phyloP scores from a whole-genome alignment of 2,329 filamentous ascomycete genomes.

The Fusarium sp. region DNA sequence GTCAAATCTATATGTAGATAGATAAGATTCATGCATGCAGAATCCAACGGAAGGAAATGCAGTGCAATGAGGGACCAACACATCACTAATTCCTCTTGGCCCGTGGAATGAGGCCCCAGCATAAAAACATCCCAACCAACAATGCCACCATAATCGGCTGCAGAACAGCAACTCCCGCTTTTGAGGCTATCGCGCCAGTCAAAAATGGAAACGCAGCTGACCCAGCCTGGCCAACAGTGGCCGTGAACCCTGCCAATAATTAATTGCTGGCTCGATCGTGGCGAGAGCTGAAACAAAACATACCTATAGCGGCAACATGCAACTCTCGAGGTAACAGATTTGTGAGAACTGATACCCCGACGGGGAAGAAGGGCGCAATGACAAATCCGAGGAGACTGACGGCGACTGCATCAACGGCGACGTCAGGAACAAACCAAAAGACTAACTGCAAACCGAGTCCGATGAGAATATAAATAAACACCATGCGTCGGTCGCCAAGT shows the following conservation, averaged over 20 bases:
- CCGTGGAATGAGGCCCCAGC: background rate
- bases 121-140: background rate
- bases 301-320: background rate
- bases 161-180: background rate
- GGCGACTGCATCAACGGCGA: background rate
- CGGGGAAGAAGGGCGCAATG: background rate
- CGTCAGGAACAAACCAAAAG: background rate
- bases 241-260: background rate
- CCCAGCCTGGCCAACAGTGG: slow-evolving; percentile 6
- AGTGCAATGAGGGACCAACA: background rate
- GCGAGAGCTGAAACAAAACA: background rate
- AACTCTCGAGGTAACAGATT: background rate
- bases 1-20: background rate
- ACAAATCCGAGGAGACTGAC: background rate
- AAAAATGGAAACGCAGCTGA: slow-evolving; percentile 10
- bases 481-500: background rate
- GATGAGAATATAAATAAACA: background rate
- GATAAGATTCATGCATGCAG: background rate
- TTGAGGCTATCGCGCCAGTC: slow-evolving; percentile 7
- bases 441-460: background rate
- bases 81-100: background rate
- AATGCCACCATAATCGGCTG: slow-evolving; percentile 8
- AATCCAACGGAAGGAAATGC: background rate
- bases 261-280: background rate
- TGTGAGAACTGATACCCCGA: background rate